These are phyloP conservation scores for Dendrobium catenatum DNA, from an alignment of 106 monocot genomes.

Conservation along the genomic window DNA sequence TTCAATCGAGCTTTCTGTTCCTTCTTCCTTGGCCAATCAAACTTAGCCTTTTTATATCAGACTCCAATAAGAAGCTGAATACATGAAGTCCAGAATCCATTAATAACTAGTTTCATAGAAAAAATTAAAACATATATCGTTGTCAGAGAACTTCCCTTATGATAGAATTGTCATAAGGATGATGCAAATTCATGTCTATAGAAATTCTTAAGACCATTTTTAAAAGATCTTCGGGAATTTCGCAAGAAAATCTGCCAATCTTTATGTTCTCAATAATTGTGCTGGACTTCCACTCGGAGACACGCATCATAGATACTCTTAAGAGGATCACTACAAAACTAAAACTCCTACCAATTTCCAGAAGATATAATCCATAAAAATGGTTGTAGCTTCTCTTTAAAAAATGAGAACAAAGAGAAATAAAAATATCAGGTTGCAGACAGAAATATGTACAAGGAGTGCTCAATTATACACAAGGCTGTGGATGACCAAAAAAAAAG, in stretches of 20 bases:
- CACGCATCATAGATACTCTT: background rate
- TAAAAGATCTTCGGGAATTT: background rate
- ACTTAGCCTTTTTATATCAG: too few relatives aligned
- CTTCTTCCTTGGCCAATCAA: too few relatives aligned
- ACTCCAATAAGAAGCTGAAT: background rate
- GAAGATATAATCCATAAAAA: background rate
- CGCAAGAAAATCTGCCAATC: background rate
- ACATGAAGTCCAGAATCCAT: background rate
- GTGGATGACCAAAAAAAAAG: too few relatives aligned
- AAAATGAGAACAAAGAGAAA: too few relatives aligned
- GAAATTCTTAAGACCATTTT: background rate
- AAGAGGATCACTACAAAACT: background rate
- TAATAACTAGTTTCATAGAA: background rate
- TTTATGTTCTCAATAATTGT: background rate
- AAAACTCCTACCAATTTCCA: background rate
- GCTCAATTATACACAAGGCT: too few relatives aligned
- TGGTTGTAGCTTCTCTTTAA: background rate
- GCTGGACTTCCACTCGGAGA: background rate
- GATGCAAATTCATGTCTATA: background rate
- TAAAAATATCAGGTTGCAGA: too few relatives aligned
- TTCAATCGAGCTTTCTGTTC: too few relatives aligned
- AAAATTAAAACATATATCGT: background rate
- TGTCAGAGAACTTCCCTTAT: background rate
- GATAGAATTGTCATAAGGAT: slow-evolving; percentile 1
- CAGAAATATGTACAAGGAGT: too few relatives aligned